These are phyloP conservation scores for Gossypium rotundifolium DNA, from an alignment of 345 rosid species.

Conservation along the genomic window DNA sequence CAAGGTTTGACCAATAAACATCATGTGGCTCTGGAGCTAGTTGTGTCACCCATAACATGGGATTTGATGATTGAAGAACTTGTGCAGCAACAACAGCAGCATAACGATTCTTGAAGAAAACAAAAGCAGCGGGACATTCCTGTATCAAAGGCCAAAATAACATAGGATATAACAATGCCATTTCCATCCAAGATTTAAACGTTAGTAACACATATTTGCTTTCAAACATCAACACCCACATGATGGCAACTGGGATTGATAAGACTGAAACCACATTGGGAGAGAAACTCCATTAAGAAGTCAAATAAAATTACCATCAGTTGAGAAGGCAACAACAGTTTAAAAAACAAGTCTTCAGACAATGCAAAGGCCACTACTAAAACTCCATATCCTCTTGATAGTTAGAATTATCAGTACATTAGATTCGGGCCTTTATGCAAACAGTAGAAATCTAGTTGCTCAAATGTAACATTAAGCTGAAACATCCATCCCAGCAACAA, in stretches of 20 bases:
- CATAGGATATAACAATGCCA: neutral
- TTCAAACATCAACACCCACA: constrained; percentile 4
- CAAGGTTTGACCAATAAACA: constrained; percentile 83
- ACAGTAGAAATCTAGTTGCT: neutral
- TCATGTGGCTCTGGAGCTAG: constrained; percentile 92
- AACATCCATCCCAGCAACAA: neutral
- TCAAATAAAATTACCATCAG: neutral
- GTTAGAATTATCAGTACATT: neutral
- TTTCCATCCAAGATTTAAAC: neutral
- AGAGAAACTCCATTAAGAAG: neutral
- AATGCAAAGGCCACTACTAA: neutral
- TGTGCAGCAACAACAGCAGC: constrained; percentile 78
- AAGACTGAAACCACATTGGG: neutral
- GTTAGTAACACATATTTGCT: neutral
- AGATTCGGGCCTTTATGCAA: neutral
- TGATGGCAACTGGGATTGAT: neutral
- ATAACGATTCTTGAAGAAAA: constrained; percentile 81
- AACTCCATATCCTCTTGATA: neutral
- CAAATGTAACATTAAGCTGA: neutral
- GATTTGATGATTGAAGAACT: constrained; percentile 78
- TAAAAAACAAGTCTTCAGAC: neutral
- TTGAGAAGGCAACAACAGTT: neutral
- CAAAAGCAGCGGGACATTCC: constrained; percentile 92
- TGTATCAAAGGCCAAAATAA: constrained; percentile 23
- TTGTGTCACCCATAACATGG: constrained; percentile 92